Evolutionary conservation across 1,284 basidiomycete genomes (phyloP).

Genomic region (Tylopilus sp.): DNA sequence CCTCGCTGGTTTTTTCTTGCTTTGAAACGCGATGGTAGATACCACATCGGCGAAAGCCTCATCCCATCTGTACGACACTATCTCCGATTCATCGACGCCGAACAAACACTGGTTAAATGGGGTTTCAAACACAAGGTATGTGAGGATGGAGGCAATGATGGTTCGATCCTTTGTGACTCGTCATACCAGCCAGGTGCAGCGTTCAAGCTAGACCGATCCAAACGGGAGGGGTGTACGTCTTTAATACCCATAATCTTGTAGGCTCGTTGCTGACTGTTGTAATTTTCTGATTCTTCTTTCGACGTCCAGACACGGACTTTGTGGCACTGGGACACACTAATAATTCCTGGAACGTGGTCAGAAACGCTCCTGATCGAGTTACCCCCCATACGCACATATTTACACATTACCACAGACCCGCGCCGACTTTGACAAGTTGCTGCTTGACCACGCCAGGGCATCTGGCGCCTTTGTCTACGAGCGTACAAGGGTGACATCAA

Average conservation of each 20-base stretch:
- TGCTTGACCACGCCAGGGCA: constrained; percentile 69
- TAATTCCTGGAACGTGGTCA: constrained; percentile 74
- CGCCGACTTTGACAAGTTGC: constrained; percentile 71
- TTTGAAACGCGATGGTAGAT: constrained; percentile 48
- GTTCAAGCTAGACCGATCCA: constrained; percentile 74
- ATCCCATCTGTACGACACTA: constrained; percentile 72
- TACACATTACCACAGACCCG: constrained; percentile 58
- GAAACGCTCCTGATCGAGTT: constrained; percentile 22
- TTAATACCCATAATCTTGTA: neutral
- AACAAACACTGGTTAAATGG: constrained; percentile 60
- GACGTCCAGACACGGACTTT: constrained; percentile 68
- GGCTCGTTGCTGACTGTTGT: too few species aligned
- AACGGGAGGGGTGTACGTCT: constrained; percentile 71
- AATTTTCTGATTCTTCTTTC: too few species aligned
- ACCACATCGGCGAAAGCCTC: constrained; percentile 74
- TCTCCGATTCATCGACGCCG: constrained; percentile 69
- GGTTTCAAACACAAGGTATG: constrained; percentile 69
- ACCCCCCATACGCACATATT: neutral
- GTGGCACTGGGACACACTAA: constrained; percentile 66
- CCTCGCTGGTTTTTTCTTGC: neutral
- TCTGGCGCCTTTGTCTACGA: constrained; percentile 68
- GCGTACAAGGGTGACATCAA: constrained; percentile 60
- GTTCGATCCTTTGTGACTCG: too few species aligned
- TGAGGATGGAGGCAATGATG: neutral
- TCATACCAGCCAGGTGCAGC: constrained; percentile 64